Base-by-base conservation (phyloP, 1,284 basidiomycete species). In the Puccinia brachypodii region DNA sequence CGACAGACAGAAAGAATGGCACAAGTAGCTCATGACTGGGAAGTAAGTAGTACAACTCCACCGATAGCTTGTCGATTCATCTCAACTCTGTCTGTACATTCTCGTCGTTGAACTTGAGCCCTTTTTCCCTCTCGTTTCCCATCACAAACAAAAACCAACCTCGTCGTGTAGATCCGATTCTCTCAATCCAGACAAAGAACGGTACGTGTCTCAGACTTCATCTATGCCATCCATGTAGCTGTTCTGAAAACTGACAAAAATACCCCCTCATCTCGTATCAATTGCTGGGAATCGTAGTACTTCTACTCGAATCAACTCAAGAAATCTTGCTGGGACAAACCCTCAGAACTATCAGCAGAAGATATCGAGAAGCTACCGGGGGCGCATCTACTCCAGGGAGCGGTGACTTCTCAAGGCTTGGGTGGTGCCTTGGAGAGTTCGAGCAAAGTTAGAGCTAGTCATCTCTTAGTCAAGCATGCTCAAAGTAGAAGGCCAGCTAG, bases 391-490 rank as follows among this genome's bases (percentile, higher is more conserved):
- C 84, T 85, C 40, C 79, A 81, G 11, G 56, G 58, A 0, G 71
- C 69, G 28, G 71, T 74, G n/a, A 64, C 79, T 36, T 56, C 56
- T 42, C 69, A 72, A 28, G 82, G 84, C 33, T 79, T 76, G 40
- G 84, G 84, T 33, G 84, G 83, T 25, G 83, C 75, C 16, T 7
- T 50, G 42, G 62, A 82, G 19, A 22, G 3, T 6, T 36, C 53
- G 4, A 58, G 33, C 4, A 73, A 81, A 76, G 50, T 98, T 44
- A 91, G 95, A 81, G 96, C 96, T 14, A 96, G 94, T 86, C 97
- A 99, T 88, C 89, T 99, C 83, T 89, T 99, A 78, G 92, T 98
- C 84, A 99, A 99, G 88, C 96, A 98, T 87, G 88, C 88, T 36
- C 93, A 90, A 16, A 96, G 94, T 86, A 89, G 97, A 82, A 89